Evolutionary conservation across 495 filamentous ascomycete genomes (phyloP).

Genomic region (Annulohypoxylon maeteangense): DNA sequence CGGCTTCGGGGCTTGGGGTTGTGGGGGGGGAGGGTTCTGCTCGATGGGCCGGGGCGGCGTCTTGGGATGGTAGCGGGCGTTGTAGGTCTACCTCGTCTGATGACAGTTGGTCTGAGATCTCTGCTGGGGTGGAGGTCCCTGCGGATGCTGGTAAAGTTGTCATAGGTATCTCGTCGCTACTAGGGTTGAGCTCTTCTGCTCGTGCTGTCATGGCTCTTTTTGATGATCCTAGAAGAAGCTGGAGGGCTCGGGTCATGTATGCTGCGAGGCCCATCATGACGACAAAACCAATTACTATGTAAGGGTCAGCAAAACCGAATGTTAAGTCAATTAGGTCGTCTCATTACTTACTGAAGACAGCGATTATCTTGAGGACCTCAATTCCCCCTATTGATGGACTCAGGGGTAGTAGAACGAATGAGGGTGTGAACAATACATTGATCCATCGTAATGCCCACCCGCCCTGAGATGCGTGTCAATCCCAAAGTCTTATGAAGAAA

Average conservation of each 20-base stretch:
- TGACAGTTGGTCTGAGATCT: slow-evolving; percentile 19
- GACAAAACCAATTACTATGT: slow-evolving; percentile 61
- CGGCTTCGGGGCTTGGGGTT: background rate
- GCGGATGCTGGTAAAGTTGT: slow-evolving; percentile 25
- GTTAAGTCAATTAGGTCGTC: background rate
- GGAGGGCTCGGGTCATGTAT: slow-evolving; percentile 61
- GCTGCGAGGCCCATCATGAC: slow-evolving; percentile 58
- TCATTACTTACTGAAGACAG: slow-evolving; percentile 58
- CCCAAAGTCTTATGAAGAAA: background rate
- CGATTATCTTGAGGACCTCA: slow-evolving; percentile 65
- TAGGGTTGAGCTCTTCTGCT: slow-evolving; percentile 59
- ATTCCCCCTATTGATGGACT: slow-evolving; percentile 60
- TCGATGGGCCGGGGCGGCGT: slow-evolving; percentile 7
- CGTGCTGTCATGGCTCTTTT: slow-evolving; percentile 60
- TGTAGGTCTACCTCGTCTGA: slow-evolving; percentile 32
- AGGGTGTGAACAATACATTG: slow-evolving; percentile 65
- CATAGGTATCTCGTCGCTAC: slow-evolving; percentile 55
- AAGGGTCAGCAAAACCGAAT: background rate
- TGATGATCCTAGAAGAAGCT: slow-evolving; percentile 58
- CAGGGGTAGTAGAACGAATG: slow-evolving; percentile 64
- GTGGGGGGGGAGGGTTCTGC: background rate
- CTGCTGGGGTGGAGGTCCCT: slow-evolving; percentile 5
- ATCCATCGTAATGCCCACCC: slow-evolving; percentile 66
- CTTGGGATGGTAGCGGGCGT: slow-evolving; percentile 28
- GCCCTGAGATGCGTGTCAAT: slow-evolving; percentile 48